These are phyloP conservation scores for Pythium sukuiense DNA, from an alignment of 352 stramenopile genomes.

Conservation along the genomic window DNA sequence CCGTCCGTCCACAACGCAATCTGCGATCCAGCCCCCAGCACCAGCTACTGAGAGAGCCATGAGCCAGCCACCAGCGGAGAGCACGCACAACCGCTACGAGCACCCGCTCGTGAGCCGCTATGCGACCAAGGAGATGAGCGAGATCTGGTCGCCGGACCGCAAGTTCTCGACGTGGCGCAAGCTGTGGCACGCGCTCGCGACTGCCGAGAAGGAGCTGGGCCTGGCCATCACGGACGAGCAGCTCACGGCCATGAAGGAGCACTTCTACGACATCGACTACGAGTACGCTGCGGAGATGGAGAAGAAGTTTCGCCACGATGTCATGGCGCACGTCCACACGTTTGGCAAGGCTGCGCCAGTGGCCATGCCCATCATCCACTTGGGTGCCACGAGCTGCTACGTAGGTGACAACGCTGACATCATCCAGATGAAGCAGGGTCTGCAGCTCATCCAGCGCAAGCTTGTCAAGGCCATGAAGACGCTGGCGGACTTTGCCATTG, in stretches of 20 bases:
- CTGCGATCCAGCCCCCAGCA: neutral
- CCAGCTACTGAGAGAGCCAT: conserved; percentile 17
- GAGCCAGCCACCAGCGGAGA: conserved; percentile 36
- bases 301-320: conserved; percentile 98
- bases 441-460: conserved; percentile 96
- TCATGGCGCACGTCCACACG: conserved; percentile 99
- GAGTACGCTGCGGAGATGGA: conserved; percentile 97
- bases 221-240: conserved; percentile 98
- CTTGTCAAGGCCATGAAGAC: conserved; percentile 96
- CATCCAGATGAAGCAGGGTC: conserved; percentile 95
- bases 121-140: conserved; percentile 99
- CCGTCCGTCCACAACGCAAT: conserved; percentile 21
- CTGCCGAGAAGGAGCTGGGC: conserved; percentile 96
- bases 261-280: conserved; percentile 98
- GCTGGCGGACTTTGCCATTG: conserved; percentile 92
- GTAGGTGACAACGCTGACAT: conserved; percentile 99
- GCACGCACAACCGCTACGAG: conserved; percentile 80
- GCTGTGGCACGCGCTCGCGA: conserved; percentile 97
- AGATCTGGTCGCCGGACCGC: conserved; percentile 97
- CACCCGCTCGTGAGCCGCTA: conserved; percentile 93
- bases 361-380: conserved; percentile 99
- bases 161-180: conserved; percentile 99
- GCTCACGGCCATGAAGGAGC: conserved; percentile 94
- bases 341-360: conserved; percentile 96
- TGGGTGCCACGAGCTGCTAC: conserved; percentile 98